Evolutionary conservation across 495 filamentous ascomycete genomes (phyloP), one percentile per base, ranked within the genome.

Genomic region (Melanomma pulvis-pyrius): DNA sequence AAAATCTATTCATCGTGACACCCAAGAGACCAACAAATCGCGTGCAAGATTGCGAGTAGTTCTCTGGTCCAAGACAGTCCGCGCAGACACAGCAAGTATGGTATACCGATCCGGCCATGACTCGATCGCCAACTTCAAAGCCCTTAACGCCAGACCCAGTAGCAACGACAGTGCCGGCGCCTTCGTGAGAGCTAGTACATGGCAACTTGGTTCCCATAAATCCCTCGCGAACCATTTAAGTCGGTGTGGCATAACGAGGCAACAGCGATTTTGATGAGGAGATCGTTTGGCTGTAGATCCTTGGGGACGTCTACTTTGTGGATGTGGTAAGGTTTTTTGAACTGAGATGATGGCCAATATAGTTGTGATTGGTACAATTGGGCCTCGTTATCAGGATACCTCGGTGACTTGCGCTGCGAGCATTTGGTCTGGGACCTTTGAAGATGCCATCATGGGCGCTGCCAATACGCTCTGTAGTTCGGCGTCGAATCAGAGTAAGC

Each of bases 241-340:
- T 87, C 86, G 8, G 86, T 86, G 74, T 88, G 85, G 77, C 85
- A 88, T 68, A 85, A 78, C 12, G 82, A 84, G 30, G 82, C 85
- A 19, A 83, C 84, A 49, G 79, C 83, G 48, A 85, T 76, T 74
- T 85, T 84, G 67, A 87, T 76, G 44, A 87, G 82, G 13, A 87
- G 66, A 65, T 86, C 84, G 61, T 82, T 70, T 1, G 78, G 76
- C 13, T 71, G 62, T 15, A 86, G 75, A 12, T 74, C 66, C 28
- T 68, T 65, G 25, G 84, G 85, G 12, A 81, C 80, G 52, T 80
- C 77, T 54, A 85, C 73, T n/a, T 71, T 67, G 60, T 75, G 74
- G 53, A 86, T 71, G 41, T 77, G 61, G 73, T 87, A 85, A 21
- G 83, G 83, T 56, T 75, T 69, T 59, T 82, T 77, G 77, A 76